Evolutionary conservation across 179 eudicot species (phyloP), one percentile per base, ranked within the genome.

Genomic region (Drosera spatulata): DNA sequence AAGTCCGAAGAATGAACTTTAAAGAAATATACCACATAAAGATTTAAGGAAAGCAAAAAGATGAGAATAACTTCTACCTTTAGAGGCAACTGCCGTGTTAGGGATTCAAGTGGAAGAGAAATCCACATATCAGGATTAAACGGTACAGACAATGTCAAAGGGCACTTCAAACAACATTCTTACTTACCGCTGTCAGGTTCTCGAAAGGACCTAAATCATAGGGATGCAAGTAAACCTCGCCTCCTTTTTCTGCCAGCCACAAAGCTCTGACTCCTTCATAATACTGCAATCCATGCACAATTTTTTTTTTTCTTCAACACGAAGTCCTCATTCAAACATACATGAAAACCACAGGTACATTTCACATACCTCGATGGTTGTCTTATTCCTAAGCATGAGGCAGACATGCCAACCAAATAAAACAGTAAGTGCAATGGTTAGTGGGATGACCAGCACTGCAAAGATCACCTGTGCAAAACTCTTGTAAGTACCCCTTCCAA

Each of bases 181-280:
- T 47, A 45, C 86, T 79, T 73, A 93, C 99, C 60, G 72, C 66
- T 56, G 74, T 82, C 62, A 93, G 65, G 73, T 93, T 93, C 65
- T 82, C 85, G 62, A 69, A 93, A 56, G 81, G 61, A 61, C 99
- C 99, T 58, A 93, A 76, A 78, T 93, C 91, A 77, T 93, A 93
- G 41, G 99, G 99, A 80, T 93, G 91, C 51, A 80, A 75, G 71
- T 93, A 86, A 41, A 88, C 75, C 56, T 86, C 83, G 55, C 99
- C 96, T 69, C 95, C 96, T 71, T 93, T 89, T 67, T 86, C 89
- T 12, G 93, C 96, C 63, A 93, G 90, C 95, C 89, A 84, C 96
- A 86, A 82, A 38, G 96, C 95, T 69, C 96, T 86, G 39, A 93
- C 99, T 42, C 99, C 99, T 86, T 93, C 99, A 54, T 86, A 83